phyloP scores from a whole-genome alignment of 2,329 filamentous ascomycete species.

The Alternaria novae-zelandiae region DNA sequence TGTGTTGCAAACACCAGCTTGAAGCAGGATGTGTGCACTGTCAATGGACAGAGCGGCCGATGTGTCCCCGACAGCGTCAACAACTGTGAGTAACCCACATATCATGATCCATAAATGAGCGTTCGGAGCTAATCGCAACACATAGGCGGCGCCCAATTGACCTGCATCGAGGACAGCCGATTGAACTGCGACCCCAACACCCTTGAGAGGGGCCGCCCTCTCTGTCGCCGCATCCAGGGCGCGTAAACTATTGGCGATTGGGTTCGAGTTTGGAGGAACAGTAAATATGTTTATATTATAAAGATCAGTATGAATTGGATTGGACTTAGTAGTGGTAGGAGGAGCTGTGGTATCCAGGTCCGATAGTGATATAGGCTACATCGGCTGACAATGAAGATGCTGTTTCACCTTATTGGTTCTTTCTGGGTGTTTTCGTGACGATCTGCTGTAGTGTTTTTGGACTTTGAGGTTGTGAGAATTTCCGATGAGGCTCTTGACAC shows the following conservation, averaged over 20 bases:
- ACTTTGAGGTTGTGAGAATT: not conserved
- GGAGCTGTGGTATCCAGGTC: not conserved
- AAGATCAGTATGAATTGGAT: conserved; percentile 7
- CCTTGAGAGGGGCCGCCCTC: conserved; percentile 31
- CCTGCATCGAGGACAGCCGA: conserved; percentile 34
- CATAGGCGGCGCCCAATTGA: conserved; percentile 33
- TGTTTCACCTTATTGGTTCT: not conserved
- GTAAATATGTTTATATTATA: not conserved
- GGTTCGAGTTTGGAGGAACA: not conserved
- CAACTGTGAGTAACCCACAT: conserved; percentile 25
- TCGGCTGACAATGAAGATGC: not conserved
- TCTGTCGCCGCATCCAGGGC: conserved; percentile 16
- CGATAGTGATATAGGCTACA: not conserved
- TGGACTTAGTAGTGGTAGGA: not conserved
- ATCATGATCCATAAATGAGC: too few relatives aligned
- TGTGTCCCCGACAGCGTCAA: conserved; percentile 34
- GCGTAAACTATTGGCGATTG: not conserved
- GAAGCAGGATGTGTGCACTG: conserved; percentile 41
- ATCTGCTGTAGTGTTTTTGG: not conserved
- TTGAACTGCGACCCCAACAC: conserved; percentile 33
- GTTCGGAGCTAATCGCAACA: not conserved
- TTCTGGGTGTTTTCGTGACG: not conserved
- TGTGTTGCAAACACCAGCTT: conserved; percentile 34
- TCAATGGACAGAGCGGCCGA: conserved; percentile 34
- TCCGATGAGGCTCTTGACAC: not conserved